Evolutionary conservation across 176 grass and related monocot species (phyloP), one percentile per base, ranked within the genome.

Genomic region (Paspalum vaginatum): DNA sequence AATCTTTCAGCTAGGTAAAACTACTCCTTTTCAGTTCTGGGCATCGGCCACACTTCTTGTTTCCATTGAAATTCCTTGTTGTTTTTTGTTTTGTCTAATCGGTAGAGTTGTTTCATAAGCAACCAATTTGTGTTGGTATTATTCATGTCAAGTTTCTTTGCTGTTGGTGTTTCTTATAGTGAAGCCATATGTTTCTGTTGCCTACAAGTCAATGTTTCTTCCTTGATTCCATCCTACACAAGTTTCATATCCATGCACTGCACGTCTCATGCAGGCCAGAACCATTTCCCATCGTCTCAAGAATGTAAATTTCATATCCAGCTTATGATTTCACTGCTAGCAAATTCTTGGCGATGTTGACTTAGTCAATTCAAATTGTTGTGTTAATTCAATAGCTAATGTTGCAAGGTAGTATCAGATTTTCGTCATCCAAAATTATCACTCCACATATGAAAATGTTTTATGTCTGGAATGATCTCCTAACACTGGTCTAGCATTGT

Each of bases 1-100:
- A 86, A 74, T 66, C 13, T 51, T 40, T 71, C 48, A 57, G 25
- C 48, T 61, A 85, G 82, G 82, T 81, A 55, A 76, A 75, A 58
- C 16, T 5, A 17, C 7, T 63, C 48, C 43, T 0, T 57, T 49
- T 61, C 42, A 38, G 55, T 55, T 60, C 40, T 76, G 48, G 73
- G 9, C 25, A 49, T 39, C 54, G 54, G 42, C 54, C 71, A 45
- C 61, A 40, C 42, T 60, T 67, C n/a, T 51, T 51, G 14, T 75
- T 79, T 38, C 50, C 20, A 17, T 44, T 68, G 21, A 61, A 43
- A n/a, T 60, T 59, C 24, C 53, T 74, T 51, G 0, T 50, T 67
- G n/a, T 49, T 62, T 62, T 15, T 26, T 26, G 68, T 61, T 61
- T 26, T 9, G 1, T 60, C 57, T 60, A 60, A 32, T 14, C 24